Evolutionary conservation across 306 rosid species (phyloP).

Genomic region (Alnus rubra): DNA sequence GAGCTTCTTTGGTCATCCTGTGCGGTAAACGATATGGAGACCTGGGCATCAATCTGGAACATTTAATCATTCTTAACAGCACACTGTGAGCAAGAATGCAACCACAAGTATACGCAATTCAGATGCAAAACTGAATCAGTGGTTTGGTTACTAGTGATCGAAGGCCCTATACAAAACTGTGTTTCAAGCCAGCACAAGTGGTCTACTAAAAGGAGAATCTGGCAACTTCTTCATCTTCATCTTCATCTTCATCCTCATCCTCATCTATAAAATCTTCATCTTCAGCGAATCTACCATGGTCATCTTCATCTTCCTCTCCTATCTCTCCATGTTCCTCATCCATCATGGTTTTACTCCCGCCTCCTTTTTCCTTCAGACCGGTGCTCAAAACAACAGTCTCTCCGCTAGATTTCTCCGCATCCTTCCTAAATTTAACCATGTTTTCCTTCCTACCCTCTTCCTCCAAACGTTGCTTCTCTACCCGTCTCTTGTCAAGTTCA

Average conservation of each 20-base stretch:
- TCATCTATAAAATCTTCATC: conserved; percentile 53
- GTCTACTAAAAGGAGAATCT: conserved; percentile 40
- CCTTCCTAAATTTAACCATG: conserved; percentile 74
- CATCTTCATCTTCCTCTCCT: conserved; percentile 46
- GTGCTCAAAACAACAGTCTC: conserved; percentile 75
- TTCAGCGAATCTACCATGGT: conserved; percentile 40
- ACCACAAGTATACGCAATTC: too few relatives aligned
- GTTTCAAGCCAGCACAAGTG: conserved; percentile 11
- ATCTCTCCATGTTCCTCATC: conserved; percentile 50
- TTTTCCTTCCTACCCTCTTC: conserved; percentile 69
- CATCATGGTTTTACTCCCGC: conserved; percentile 41
- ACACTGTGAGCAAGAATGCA: too few relatives aligned
- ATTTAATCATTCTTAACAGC: too few relatives aligned
- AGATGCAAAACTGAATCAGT: background rate
- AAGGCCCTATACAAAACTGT: conserved; percentile 33
- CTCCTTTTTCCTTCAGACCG: conserved; percentile 59
- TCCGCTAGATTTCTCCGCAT: conserved; percentile 66
- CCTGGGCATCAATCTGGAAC: too few relatives aligned
- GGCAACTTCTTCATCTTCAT: conserved; percentile 52
- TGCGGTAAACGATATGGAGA: too few relatives aligned
- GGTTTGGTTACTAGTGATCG: conserved; percentile 2
- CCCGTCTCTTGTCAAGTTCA: conserved; percentile 80
- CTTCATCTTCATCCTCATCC: conserved; percentile 50
- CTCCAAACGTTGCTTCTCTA: conserved; percentile 74
- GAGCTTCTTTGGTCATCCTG: too few relatives aligned